Conservation (phyloP, 2,329 filamentous ascomycete genomes). For the Trichophyton mentagrophytes region DNA sequence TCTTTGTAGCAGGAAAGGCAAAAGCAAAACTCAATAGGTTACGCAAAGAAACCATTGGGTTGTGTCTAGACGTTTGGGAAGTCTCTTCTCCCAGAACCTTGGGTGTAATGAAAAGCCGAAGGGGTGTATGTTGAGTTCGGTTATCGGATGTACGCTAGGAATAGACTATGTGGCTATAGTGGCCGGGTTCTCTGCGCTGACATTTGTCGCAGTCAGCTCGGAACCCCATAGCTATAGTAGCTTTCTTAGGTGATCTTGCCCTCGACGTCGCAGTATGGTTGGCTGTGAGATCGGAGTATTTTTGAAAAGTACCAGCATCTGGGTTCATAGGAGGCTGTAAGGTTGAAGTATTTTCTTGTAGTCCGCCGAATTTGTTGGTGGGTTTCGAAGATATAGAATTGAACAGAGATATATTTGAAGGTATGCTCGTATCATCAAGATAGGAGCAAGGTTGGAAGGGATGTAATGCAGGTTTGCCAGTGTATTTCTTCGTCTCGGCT, state of each 20-base stretch:
- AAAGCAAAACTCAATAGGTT: background rate
- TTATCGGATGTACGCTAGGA: conserved; percentile 13
- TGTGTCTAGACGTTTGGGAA: background rate
- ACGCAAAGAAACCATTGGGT: background rate
- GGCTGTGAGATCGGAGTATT: background rate
- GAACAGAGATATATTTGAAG: background rate
- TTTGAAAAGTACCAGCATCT: background rate
- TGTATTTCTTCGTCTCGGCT: conserved; percentile 13
- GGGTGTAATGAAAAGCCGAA: too few relatives aligned
- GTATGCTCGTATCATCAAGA: background rate
- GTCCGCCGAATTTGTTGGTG: background rate
- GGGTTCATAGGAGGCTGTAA: background rate
- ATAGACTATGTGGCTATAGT: conserved; percentile 64
- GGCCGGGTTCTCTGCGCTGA: conserved; percentile 58
- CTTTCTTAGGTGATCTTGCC: conserved; percentile 32
- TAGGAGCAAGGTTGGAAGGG: background rate
- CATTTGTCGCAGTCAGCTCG: conserved; percentile 69
- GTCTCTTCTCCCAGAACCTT: background rate
- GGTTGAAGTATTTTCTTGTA: background rate
- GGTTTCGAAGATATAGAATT: background rate
- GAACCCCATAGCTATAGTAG: conserved; percentile 65
- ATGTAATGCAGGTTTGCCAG: background rate
- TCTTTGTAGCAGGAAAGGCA: background rate
- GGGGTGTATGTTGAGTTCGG: background rate
- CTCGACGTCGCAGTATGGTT: background rate